Evolutionary conservation across 805 yeast species (phyloP), one percentile per base, ranked within the genome.

Genomic region (Priceomyces melissophilus): DNA sequence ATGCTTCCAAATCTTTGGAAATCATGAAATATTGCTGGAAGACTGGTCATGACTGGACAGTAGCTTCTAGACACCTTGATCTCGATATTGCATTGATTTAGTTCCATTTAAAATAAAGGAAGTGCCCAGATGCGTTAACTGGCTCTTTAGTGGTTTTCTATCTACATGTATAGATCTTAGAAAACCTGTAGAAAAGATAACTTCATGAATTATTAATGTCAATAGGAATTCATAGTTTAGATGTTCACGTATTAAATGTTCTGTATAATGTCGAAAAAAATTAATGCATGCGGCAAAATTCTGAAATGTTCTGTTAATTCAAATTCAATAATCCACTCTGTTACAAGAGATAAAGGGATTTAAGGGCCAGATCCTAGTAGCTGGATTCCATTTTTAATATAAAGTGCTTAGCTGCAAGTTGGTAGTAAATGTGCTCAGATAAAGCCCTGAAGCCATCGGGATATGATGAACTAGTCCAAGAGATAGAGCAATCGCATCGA

Each of bases 1-100:
- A 65, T 45, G 75, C 75, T 8, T 49, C 48, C n/a, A 65, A 67
- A 45, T 76, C 81, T 6, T 58, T 75, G 10, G 65, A 59, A 29
- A 66, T 79, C 3, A 74, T 80, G 73, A 54, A 57, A 31, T 53
- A 69, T 45, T 75, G 82, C 50, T 81, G 86, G 87, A 58, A 61
- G 3, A 63, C 73, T 0, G 73, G 75, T 14, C 65, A 65, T 35
- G 74, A 76, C 40, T 79, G 84, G 84, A 60, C 69, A 44, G 67
- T 67, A 20, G 66, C 78, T 0, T 63, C 81, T 39, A 57, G 55
- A 27, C 54, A 48, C 16, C 58, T 73, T 15, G 69, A 71, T 23
- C 67, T 69, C 33, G 75, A 71, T 30, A 53, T 75, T 34, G 71
- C 78, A 3, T 62, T 77, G 32, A 55, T 75, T 45, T 77, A 42